A percentile compares a stretch with the other conserved stretches of the same genome.
Conservation (phyloP, 352 stramenopile species). For the Saprolegnia parasitica region DNA sequence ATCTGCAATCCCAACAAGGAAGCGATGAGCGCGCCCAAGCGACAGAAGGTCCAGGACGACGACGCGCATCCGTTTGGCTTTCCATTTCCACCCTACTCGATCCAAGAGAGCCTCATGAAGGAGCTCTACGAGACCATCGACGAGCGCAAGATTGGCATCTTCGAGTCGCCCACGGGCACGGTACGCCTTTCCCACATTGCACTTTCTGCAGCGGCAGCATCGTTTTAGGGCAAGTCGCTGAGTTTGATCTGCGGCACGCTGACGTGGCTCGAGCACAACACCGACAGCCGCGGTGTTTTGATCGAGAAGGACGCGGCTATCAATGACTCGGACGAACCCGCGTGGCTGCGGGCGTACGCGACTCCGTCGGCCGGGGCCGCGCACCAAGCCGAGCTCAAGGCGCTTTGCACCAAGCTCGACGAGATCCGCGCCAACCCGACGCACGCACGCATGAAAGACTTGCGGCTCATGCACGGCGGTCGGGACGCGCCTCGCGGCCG, state of each 20-base stretch:
- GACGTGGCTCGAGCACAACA: slow-evolving; percentile 74
- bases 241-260: slow-evolving; percentile 87
- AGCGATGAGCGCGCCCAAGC: slow-evolving; percentile 17
- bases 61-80: slow-evolving; percentile 39
- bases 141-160: slow-evolving; percentile 79
- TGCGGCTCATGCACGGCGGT: slow-evolving; percentile 30
- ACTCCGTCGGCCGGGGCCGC: slow-evolving; percentile 38
- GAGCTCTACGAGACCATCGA: slow-evolving; percentile 83
- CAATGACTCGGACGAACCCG: slow-evolving; percentile 37
- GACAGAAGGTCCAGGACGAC: slow-evolving; percentile 19
- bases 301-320: background rate
- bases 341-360: slow-evolving; percentile 58
- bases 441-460: slow-evolving; percentile 62
- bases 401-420: slow-evolving; percentile 31
- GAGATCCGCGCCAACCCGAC: slow-evolving; percentile 29
- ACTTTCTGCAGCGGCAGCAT: background rate
- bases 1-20: background rate
- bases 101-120: slow-evolving; percentile 85
- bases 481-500: slow-evolving; percentile 19
- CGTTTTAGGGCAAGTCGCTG: slow-evolving; percentile 81
- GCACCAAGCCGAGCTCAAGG: slow-evolving; percentile 65
- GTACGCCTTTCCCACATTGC: slow-evolving; percentile 31
- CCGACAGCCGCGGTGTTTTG: slow-evolving; percentile 66
- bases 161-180: slow-evolving; percentile 89
- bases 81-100: slow-evolving; percentile 86